Percentiles rank a stretch among this genome's conserved stretches.
These are phyloP conservation scores for Umbelopsis isabellina DNA, from an alignment of 192 early-diverging fungal species.

Conservation along the genomic window DNA sequence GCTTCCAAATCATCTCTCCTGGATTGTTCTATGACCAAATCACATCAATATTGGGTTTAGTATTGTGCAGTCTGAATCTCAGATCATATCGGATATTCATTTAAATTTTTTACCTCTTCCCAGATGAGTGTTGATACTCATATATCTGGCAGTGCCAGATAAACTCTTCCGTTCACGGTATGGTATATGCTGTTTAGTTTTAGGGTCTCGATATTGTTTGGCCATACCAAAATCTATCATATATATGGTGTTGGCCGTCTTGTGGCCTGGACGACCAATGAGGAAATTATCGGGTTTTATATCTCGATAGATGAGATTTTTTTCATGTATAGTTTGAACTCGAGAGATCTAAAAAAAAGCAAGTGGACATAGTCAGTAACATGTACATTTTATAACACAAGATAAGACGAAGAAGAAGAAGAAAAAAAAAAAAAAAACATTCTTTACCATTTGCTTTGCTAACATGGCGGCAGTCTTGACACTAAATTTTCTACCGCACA, in stretches of 20 bases:
- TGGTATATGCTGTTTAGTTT: conserved; percentile 95
- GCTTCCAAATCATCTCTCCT: conserved; percentile 87
- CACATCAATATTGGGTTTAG: no score
- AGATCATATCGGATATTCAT: no score
- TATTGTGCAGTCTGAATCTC: no score
- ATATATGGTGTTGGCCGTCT: conserved; percentile 69
- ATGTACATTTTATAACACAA: background rate
- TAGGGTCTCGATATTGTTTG: conserved; percentile 96
- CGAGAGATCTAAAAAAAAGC: conserved; percentile 56
- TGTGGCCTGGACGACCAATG: conserved; percentile 76
- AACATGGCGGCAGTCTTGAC: conserved; percentile 46
- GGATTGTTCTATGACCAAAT: conserved; percentile 66
- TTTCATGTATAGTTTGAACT: conserved; percentile 92
- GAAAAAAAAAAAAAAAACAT: background rate
- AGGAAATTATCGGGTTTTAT: conserved; percentile 99
- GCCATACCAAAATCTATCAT: conserved; percentile 99
- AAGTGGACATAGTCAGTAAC: background rate
- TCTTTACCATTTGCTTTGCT: conserved; percentile 53
- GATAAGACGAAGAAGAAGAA: no score
- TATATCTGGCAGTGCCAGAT: conserved; percentile 96
- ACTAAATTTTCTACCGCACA: conserved; percentile 46
- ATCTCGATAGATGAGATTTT: conserved; percentile 94
- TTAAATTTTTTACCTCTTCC: conserved; percentile 75
- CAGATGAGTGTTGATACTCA: conserved; percentile 98
- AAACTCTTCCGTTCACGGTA: conserved; percentile 95